Base-by-base conservation (phyloP, 2,329 filamentous ascomycete genomes). In the Coniochaeta sp. region DNA sequence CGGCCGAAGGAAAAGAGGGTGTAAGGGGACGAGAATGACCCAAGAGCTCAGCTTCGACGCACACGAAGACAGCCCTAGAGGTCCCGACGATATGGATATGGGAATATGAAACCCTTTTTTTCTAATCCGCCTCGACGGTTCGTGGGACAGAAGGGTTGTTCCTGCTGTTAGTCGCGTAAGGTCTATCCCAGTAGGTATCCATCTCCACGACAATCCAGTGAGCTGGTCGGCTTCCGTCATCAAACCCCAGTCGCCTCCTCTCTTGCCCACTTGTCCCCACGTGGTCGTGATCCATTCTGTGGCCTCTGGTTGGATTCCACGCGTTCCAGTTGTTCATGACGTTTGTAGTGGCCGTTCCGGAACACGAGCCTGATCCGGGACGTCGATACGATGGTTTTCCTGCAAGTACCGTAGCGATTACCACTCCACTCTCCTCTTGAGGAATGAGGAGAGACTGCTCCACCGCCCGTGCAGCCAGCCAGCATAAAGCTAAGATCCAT, bases 1-100 rank as follows among this genome's bases (percentile, higher is more conserved):
- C 22, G 38, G 38, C 38, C 20, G 38, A n/a, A n/a, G 16, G 18
- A 26, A 42, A 14, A n/a, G n/a, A n/a, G n/a, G 38, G 22, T 42
- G 38, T 42, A 18, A n/a, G n/a, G 20, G 38, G 38, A n/a, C 18
- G 22, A 42, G 38, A 42, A 26, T n/a, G n/a, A n/a, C 20, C 38
- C 20, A 42, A 42, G 8, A 14, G 18, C 18, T 42, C 38, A 24
- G 7, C n/a, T n/a, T 42, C 8, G 38, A 26, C 20, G 38, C 20
- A 42, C 38, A 42, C n/a, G n/a, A 42, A 42, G 18, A 42, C 38
- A 42, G 38, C 38, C 38, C 38, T 42, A 14, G n/a, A n/a, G 38
- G 38, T 42, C 38, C 38, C 38, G 26, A 24, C 20, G 18, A 42
- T 26, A 42, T 42, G 38, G 38, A 42, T 42, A 24, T 42, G 20